A percentile compares a stretch with the other conserved stretches of the same genome.
Conservation (phyloP, 768 basidiomycete genomes). For the Kwoniella dendrophila region DNA sequence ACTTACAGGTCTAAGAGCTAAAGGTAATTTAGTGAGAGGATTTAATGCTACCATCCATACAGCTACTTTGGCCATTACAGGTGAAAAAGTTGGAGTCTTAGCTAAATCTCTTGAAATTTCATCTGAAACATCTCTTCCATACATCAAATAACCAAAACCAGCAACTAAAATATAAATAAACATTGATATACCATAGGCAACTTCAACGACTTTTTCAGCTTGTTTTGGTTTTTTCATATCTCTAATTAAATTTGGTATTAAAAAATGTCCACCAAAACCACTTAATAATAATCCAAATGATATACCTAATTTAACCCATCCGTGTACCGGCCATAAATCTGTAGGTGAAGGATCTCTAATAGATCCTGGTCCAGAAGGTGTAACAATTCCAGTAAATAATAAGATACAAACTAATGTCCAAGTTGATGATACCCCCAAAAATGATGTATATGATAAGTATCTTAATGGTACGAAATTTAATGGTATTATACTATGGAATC, state of each 20-base stretch:
- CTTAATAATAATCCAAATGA: conserved; percentile 46
- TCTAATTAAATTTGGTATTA: conserved; percentile 47
- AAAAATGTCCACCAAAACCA: conserved; percentile 52
- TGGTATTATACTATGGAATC: conserved; percentile 48
- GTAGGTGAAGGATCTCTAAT: conserved; percentile 48
- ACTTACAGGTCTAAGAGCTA: conserved; percentile 49
- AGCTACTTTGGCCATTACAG: conserved; percentile 45
- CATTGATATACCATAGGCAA: conserved; percentile 49
- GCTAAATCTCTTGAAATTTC: conserved; percentile 54
- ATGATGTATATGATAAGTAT: conserved; percentile 50
- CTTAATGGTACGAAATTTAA: conserved; percentile 51
- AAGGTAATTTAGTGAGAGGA: conserved; percentile 50
- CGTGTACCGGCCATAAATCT: conserved; percentile 47
- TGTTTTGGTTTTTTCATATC: conserved; percentile 52
- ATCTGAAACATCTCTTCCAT: conserved; percentile 50
- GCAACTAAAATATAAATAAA: conserved; percentile 43
- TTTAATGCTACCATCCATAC: conserved; percentile 52
- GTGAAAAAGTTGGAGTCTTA: conserved; percentile 47
- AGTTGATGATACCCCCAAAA: conserved; percentile 44
- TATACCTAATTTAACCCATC: conserved; percentile 41
- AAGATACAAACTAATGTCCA: conserved; percentile 48
- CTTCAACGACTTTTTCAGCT: conserved; percentile 43
- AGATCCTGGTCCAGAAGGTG: conserved; percentile 43
- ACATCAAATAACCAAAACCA: conserved; percentile 53
- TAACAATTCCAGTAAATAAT: conserved; percentile 46